These are phyloP conservation scores for Lodderomyces elongisporus DNA, from an alignment of 1,139 yeast species.

Conservation along the genomic window DNA sequence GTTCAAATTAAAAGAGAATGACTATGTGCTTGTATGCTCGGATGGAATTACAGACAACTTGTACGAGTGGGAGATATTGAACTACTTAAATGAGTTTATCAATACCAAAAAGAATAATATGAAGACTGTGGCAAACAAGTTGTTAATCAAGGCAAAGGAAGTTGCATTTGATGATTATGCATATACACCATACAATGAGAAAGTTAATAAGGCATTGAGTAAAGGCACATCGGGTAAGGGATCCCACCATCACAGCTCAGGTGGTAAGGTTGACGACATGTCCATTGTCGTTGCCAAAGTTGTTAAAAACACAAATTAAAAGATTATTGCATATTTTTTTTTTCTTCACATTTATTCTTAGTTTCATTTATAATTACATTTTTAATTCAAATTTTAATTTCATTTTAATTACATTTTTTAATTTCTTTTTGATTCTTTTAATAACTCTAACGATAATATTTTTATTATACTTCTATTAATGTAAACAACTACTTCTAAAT, in stretches of 20 bases:
- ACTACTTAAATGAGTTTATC: constrained; percentile 31
- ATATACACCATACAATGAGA: constrained; percentile 51
- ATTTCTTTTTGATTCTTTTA: too few species aligned
- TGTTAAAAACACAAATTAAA: constrained; percentile 7
- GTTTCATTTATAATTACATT: too few species aligned
- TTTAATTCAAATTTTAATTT: too few species aligned
- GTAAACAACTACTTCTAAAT: too few species aligned
- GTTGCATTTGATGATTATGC: constrained; percentile 53
- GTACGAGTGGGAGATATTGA: constrained; percentile 43
- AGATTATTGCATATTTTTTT: too few species aligned
- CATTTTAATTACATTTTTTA: too few species aligned
- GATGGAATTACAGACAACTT: constrained; percentile 55
- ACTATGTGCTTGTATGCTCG: constrained; percentile 44
- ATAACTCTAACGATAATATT: too few species aligned
- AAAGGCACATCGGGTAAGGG: constrained; percentile 13
- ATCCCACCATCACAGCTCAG: constrained; percentile 31
- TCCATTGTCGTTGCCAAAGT: constrained; percentile 49
- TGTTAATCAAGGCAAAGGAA: constrained; percentile 43
- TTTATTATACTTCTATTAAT: too few species aligned
- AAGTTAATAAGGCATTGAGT: constrained; percentile 29
- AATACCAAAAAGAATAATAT: constrained; percentile 24
- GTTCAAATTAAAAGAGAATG: constrained; percentile 35
- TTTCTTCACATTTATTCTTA: too few species aligned
- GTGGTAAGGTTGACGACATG: constrained; percentile 57
- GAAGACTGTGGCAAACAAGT: constrained; percentile 35